A percentile compares a stretch with the other conserved stretches of the same genome.
These are phyloP conservation scores for Dactylellina drechsleri DNA, from an alignment of 2,329 filamentous ascomycete genomes.

Conservation along the genomic window DNA sequence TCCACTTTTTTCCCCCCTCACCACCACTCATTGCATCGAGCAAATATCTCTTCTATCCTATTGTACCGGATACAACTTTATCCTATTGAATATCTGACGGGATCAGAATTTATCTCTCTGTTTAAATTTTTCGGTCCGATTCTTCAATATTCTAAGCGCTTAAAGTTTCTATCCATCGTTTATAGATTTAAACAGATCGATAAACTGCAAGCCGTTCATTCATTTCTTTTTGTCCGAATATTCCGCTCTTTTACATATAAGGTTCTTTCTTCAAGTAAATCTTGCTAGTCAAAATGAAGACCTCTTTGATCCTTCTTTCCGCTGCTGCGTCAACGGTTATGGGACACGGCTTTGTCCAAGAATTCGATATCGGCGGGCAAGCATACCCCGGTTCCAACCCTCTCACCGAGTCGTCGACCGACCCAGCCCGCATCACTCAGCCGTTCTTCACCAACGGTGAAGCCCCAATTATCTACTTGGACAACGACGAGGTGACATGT, in stretches of 20 bases:
- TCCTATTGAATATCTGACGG: slow-evolving; percentile 11
- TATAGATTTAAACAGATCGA: background rate
- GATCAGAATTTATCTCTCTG: slow-evolving; percentile 4
- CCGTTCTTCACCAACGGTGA: slow-evolving; percentile 58
- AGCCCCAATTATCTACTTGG: slow-evolving; percentile 65
- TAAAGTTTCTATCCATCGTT: background rate
- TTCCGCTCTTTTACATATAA: background rate
- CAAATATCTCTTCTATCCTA: slow-evolving; percentile 7
- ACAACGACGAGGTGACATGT: slow-evolving; percentile 65
- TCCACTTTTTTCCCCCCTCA: slow-evolving; percentile 3
- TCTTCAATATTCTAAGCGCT: background rate
- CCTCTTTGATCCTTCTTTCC: slow-evolving; percentile 44
- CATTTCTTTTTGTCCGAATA: slow-evolving; percentile 6
- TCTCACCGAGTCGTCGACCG: slow-evolving; percentile 44
- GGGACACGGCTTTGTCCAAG: slow-evolving; percentile 55
- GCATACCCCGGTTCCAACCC: slow-evolving; percentile 54
- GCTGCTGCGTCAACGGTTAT: slow-evolving; percentile 45
- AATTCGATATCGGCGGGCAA: slow-evolving; percentile 52
- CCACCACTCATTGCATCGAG: background rate
- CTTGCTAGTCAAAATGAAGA: slow-evolving; percentile 54
- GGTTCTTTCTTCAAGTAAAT: background rate
- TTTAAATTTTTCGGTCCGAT: slow-evolving; percentile 2
- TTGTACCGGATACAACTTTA: slow-evolving; percentile 20
- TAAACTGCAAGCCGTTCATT: slow-evolving; percentile 1
- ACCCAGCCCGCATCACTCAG: slow-evolving; percentile 59